Evolutionary conservation across 805 yeast species (phyloP).

Genomic region (Kregervanrija pseudodelftensis): DNA sequence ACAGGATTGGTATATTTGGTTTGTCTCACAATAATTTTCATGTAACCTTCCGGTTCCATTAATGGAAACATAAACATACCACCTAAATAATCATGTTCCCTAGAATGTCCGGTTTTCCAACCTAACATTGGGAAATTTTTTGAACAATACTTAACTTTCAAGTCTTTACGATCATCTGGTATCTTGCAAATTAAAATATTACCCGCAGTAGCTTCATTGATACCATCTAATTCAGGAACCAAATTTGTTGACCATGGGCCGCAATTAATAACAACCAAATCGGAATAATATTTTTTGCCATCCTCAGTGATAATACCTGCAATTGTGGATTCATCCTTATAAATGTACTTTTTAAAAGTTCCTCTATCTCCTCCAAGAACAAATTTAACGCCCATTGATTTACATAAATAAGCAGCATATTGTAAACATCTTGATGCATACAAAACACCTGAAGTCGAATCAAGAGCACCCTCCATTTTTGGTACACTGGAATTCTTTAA

Average conservation of each 20-base stretch:
- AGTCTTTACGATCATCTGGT: conserved; percentile 29
- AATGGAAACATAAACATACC: conserved; percentile 31
- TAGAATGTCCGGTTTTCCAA: conserved; percentile 29
- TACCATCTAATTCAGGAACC: conserved; percentile 25
- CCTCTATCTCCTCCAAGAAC: conserved; percentile 19
- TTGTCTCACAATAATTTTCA: conserved; percentile 32
- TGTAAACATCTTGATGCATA: conserved; percentile 30
- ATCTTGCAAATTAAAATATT: conserved; percentile 30
- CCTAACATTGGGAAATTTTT: conserved; percentile 28
- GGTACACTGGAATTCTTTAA: conserved; percentile 10
- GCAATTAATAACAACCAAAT: conserved; percentile 14
- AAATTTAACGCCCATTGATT: conserved; percentile 26
- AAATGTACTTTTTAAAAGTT: conserved; percentile 7
- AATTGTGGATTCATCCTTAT: conserved; percentile 4
- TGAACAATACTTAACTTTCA: conserved; percentile 27
- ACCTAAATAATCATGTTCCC: conserved; percentile 24
- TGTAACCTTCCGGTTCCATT: conserved; percentile 28
- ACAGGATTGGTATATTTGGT: conserved; percentile 11
- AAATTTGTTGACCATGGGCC: conserved; percentile 20
- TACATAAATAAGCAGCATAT: conserved; percentile 23
- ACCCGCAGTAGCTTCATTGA: conserved; percentile 31
- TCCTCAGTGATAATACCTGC: conserved; percentile 22
- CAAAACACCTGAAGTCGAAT: conserved; percentile 28
- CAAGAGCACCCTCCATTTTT: conserved; percentile 20
- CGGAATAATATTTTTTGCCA: conserved; percentile 14